These are phyloP conservation scores for Insectozyma bohioensis DNA, from an alignment of 1,139 yeast species.

Conservation along the genomic window DNA sequence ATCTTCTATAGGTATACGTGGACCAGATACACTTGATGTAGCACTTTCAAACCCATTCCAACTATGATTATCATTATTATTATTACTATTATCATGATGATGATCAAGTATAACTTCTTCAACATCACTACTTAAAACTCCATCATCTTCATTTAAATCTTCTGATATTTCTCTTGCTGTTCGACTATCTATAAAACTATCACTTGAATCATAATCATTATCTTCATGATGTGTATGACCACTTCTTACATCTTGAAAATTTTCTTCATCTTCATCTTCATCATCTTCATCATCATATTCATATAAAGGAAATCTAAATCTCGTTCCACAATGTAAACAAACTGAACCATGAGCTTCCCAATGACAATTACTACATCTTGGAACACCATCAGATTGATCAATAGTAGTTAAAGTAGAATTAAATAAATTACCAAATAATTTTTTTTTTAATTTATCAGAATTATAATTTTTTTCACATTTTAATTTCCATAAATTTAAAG, in stretches of 20 bases:
- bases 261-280: slow-evolving; percentile 26
- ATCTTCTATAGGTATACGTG: not conserved
- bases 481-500: slow-evolving; percentile 21
- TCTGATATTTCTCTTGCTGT: slow-evolving; percentile 14
- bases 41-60: slow-evolving; percentile 17
- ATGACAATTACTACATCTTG: slow-evolving; percentile 75
- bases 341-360: slow-evolving; percentile 71
- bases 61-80: slow-evolving; percentile 13
- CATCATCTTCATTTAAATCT: too few relatives aligned
- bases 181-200: slow-evolving; percentile 30
- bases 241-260: slow-evolving; percentile 14
- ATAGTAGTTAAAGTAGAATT: slow-evolving; percentile 47
- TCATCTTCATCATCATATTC: slow-evolving; percentile 23
- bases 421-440: slow-evolving; percentile 52
- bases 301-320: slow-evolving; percentile 25
- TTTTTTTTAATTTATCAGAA: slow-evolving; percentile 32
- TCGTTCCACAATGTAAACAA: slow-evolving; percentile 56
- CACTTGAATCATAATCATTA: slow-evolving; percentile 28
- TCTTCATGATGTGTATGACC: slow-evolving; percentile 14
- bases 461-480: slow-evolving; percentile 33
- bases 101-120: not conserved
- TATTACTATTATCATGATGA: slow-evolving; percentile 3
- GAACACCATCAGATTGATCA: slow-evolving; percentile 73
- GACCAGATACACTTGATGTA: too few relatives aligned
- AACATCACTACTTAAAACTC: not conserved